Evolutionary conservation across 176 grass and related monocot genomes (phyloP), one percentile per base, ranked within the genome.

Genomic region (Carex myosuroides): DNA sequence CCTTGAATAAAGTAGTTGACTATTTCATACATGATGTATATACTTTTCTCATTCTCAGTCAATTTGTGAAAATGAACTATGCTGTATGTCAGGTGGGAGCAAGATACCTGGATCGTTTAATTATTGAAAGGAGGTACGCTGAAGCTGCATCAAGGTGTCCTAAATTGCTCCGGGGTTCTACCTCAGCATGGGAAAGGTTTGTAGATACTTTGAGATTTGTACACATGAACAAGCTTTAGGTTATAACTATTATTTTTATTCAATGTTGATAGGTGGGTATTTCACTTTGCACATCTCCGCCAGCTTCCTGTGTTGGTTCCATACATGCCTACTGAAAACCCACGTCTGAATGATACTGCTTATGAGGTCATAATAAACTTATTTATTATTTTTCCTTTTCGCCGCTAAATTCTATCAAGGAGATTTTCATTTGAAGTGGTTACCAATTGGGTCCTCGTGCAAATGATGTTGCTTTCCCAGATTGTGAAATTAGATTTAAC

Each of bases 181-280:
- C 93, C 84, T 99, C 91, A 81, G 93, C 96, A 68, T 99, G 96
- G 96, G 96, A 95, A 80, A 95, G 96, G 96, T 99, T 64, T 93
- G 85, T 73, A 83, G 87, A 66, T 84, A 33, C n/a, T 39, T 85
- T 85, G 14, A 70, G 7, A 85, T 62, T 85, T 48, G 17, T 70
- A 73, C 20, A 32, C 29, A 78, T 56, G 30, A 52, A 72, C 57
- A 76, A 33, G 69, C 14, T n/a, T 59, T 35, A 5, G 64, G 79
- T 87, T 86, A 63, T 70, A 88, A 42, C 46, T 58, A 11, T 75
- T 62, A 44, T 79, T 57, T 65, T 76, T 89, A 5, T 66, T 71
- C 44, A 24, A 77, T 88, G 53, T 71, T 53, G 62, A 78, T 75
- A 99, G 96, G 81, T 99, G 96, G 96, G 89, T 99, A 75, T 99